Conservation (phyloP, 176 grass and related monocot genomes). For the Thinopyrum elongatum region DNA sequence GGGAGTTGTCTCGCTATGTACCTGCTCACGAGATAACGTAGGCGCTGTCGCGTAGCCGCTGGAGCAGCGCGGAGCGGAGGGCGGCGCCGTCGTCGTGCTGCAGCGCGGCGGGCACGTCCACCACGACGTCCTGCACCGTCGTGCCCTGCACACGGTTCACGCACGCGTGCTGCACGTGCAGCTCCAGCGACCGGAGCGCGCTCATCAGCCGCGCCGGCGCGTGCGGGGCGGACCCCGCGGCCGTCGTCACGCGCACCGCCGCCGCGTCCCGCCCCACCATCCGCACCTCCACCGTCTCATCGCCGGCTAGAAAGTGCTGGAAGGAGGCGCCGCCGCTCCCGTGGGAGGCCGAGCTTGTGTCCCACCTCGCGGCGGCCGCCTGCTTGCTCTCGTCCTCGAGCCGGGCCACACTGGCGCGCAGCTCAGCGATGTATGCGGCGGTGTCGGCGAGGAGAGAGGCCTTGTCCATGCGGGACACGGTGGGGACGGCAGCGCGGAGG, state of each 20-base stretch:
- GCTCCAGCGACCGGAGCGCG: constrained; percentile 43
- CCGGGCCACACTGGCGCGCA: constrained; percentile 32
- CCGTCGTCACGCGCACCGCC: constrained; percentile 33
- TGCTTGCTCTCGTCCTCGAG: constrained; percentile 47
- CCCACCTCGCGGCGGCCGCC: constrained; percentile 12
- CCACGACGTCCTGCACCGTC: constrained; percentile 63
- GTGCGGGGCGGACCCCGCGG: constrained; percentile 12
- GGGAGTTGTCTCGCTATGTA: neutral
- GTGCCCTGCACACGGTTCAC: constrained; percentile 44
- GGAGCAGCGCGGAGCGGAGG: constrained; percentile 45
- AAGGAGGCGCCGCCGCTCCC: constrained; percentile 14
- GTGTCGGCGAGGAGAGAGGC: constrained; percentile 81
- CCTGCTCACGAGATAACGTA: neutral
- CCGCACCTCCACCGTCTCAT: constrained; percentile 34
- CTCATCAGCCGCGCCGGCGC: constrained; percentile 60
- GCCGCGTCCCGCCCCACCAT: constrained; percentile 36
- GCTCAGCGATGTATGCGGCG: constrained; percentile 68
- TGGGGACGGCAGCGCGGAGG: constrained; percentile 70
- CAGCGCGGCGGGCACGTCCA: constrained; percentile 41
- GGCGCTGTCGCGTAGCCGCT: constrained; percentile 27
- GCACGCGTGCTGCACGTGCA: constrained; percentile 58
- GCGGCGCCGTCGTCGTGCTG: constrained; percentile 26
- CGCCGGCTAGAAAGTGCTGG: neutral
- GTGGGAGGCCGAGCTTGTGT: neutral
- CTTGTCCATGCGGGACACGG: constrained; percentile 90